phyloP scores from a whole-genome alignment of 352 stramenopile genomes.

The Pythium periplocum region DNA sequence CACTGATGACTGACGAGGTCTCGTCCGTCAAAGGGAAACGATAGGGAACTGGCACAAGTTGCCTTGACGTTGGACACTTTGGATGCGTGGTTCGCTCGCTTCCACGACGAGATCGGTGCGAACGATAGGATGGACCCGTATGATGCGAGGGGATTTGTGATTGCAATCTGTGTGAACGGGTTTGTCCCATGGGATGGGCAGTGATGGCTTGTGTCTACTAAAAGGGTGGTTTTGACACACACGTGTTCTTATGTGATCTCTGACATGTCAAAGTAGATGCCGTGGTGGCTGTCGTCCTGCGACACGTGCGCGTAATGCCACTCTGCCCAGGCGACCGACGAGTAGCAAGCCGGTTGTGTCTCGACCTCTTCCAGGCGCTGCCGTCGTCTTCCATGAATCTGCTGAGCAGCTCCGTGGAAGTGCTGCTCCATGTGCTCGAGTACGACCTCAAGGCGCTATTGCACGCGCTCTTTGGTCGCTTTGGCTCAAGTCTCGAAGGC shows the following conservation, averaged over 20 bases:
- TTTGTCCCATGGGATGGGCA: too few species aligned
- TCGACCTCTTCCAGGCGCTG: constrained; percentile 3
- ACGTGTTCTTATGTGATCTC: constrained; percentile 4
- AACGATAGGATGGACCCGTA: too few species aligned
- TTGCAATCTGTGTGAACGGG: too few species aligned
- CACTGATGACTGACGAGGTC: too few species aligned
- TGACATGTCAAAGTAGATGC: not conserved
- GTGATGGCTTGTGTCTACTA: too few species aligned
- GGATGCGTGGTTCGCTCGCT: constrained; percentile 6
- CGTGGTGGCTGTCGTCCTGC: constrained; percentile 1
- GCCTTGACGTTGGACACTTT: constrained; percentile 13
- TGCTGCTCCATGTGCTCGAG: constrained; percentile 5
- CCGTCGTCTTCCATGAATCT: too few species aligned
- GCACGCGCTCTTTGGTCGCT: not conserved
- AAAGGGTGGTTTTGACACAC: too few species aligned
- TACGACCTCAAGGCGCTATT: constrained; percentile 1
- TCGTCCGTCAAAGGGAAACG: constrained; percentile 7
- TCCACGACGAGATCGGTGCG: not conserved
- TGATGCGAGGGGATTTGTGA: too few species aligned
- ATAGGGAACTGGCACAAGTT: constrained; percentile 10
- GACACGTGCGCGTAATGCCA: constrained; percentile 10
- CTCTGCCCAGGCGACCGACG: not conserved
- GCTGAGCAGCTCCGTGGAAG: not conserved
- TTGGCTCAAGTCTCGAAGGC: not conserved
- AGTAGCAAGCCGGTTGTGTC: constrained; percentile 6